Conservation (phyloP, 768 basidiomycete genomes). For the Lactarius indigo region DNA sequence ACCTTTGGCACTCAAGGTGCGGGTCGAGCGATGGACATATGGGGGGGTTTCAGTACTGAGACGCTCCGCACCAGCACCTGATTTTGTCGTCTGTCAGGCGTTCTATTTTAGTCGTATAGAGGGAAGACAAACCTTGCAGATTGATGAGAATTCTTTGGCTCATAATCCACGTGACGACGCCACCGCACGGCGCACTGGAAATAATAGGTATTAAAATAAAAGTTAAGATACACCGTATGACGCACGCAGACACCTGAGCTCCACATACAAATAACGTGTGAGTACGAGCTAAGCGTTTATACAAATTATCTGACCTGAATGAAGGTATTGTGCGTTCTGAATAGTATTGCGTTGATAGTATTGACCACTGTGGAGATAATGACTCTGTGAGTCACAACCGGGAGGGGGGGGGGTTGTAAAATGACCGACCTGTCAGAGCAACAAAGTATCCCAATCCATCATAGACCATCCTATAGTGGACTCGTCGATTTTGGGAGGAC, state of each 20-base stretch:
- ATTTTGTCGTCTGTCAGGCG: neutral
- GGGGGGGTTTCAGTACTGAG: neutral
- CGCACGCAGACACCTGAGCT: constrained; percentile 11
- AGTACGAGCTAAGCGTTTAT: neutral
- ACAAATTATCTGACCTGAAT: constrained; percentile 21
- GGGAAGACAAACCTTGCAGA: constrained; percentile 31
- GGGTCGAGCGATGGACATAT: neutral
- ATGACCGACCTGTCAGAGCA: constrained; percentile 41
- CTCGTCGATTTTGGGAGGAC: neutral
- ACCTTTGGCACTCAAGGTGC: neutral
- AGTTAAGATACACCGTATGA: neutral
- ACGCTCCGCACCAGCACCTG: neutral
- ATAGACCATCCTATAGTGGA: constrained; percentile 52
- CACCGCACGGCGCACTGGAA: constrained; percentile 24
- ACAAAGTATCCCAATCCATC: constrained; percentile 65
- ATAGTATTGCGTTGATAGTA: constrained; percentile 29
- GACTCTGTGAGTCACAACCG: neutral
- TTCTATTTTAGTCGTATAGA: neutral
- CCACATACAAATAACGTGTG: neutral
- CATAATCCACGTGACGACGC: constrained; percentile 35
- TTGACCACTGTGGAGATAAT: constrained; percentile 24
- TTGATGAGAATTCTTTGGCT: constrained; percentile 36
- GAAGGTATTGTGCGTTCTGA: constrained; percentile 24
- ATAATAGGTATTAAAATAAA: neutral
- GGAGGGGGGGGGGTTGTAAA: neutral